phyloP scores from a whole-genome alignment of 495 filamentous ascomycete species.

The Penicillium simplicissimum region DNA sequence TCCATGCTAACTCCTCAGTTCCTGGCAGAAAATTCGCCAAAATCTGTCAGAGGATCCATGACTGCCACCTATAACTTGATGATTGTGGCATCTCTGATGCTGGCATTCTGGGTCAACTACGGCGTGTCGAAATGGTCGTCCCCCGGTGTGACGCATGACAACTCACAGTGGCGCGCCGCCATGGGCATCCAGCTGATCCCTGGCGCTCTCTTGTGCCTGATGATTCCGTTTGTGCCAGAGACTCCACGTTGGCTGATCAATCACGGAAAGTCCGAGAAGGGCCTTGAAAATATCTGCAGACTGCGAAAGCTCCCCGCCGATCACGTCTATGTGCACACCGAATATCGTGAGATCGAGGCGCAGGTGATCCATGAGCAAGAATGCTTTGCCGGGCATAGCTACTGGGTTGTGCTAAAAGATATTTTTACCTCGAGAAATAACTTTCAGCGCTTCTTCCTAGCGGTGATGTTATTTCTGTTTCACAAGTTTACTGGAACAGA shows the following conservation, averaged over 20 bases:
- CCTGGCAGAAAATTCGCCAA: conserved; percentile 35
- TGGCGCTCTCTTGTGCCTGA: conserved; percentile 53
- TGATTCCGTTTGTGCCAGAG: conserved; percentile 56
- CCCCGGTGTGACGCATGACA: conserved; percentile 28
- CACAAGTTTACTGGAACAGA: conserved; percentile 47
- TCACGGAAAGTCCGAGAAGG: conserved; percentile 49
- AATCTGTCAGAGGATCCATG: conserved; percentile 28
- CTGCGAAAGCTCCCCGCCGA: conserved; percentile 57
- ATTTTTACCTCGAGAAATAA: conserved; percentile 26
- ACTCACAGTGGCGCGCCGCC: conserved; percentile 49
- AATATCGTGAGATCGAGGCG: conserved; percentile 29
- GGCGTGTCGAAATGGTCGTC: conserved; percentile 28
- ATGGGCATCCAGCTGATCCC: conserved; percentile 53
- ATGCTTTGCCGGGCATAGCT: conserved; percentile 26
- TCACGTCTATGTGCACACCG: conserved; percentile 57
- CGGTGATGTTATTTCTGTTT: conserved; percentile 40
- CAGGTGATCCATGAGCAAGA: conserved; percentile 33
- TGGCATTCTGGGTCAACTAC: conserved; percentile 32
- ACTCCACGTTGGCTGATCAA: conserved; percentile 54
- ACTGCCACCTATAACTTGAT: conserved; percentile 32
- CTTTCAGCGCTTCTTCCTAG: conserved; percentile 33
- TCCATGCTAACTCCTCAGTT: conserved; percentile 29
- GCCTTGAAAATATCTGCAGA: conserved; percentile 55
- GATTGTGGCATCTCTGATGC: conserved; percentile 30
- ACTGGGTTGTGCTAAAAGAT: conserved; percentile 31